These are phyloP conservation scores for Ophiostoma sp. DNA, from an alignment of 2,329 filamentous ascomycete genomes.

Conservation along the genomic window DNA sequence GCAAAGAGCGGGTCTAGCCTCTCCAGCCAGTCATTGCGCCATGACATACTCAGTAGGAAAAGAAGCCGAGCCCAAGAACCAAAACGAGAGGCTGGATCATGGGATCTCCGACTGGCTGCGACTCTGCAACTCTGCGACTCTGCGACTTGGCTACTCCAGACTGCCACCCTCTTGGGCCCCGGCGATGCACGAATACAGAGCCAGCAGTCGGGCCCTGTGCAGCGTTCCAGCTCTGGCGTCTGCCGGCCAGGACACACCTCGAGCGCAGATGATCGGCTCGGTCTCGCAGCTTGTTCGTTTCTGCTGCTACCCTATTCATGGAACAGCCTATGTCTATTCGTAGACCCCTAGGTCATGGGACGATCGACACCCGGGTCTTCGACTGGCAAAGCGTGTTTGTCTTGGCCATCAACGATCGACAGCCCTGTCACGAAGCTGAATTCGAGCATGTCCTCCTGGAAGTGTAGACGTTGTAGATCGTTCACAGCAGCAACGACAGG, in stretches of 20 bases:
- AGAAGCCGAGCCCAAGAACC: too few relatives aligned
- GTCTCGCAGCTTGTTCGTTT: not conserved
- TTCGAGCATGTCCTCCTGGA: not conserved
- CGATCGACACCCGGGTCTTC: not conserved
- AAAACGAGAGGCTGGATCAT: too few relatives aligned
- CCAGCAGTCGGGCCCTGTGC: conserved; percentile 1
- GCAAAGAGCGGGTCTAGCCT: not conserved
- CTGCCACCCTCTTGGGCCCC: too few relatives aligned
- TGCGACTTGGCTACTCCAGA: too few relatives aligned
- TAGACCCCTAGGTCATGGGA: too few relatives aligned
- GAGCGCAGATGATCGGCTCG: not conserved
- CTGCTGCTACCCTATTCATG: not conserved
- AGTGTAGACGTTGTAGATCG: not conserved
- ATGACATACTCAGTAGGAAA: not conserved
- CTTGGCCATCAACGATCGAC: not conserved
- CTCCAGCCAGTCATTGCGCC: not conserved
- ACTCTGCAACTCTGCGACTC: too few relatives aligned
- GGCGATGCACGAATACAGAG: not conserved
- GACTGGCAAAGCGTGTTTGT: not conserved
- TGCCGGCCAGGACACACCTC: not conserved
- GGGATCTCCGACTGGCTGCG: too few relatives aligned
- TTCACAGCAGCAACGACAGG: not conserved
- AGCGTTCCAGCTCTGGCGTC: not conserved
- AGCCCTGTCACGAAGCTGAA: conserved; percentile 7
- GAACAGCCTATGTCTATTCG: too few relatives aligned